Base-by-base conservation (phyloP, 208 protist genomes). In the Trypanosoma cruzi region DNA sequence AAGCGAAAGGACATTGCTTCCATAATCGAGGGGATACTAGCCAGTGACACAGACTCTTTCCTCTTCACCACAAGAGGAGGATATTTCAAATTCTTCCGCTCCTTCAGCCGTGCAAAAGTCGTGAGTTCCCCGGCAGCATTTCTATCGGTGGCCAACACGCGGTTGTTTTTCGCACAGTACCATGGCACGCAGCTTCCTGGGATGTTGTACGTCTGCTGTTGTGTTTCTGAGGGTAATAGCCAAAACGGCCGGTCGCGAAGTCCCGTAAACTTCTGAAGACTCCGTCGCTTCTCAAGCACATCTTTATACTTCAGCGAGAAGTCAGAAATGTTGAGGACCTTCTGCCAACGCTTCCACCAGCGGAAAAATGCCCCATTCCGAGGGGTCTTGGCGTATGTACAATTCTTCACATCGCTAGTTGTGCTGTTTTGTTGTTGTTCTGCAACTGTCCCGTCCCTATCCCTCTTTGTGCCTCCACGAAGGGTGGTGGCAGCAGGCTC, bases 221-320 rank as follows among this genome's bases (percentile, higher is more conserved):
- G 85, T 24, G 77, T 69, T 44, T 85, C 71, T 6, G 79, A 81
- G 1, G 85, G 81, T 40, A 67, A 57, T 2, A 77, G 58, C 85
- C 81, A 90, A 64, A 74, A 73, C n/a, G 73, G 73, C 32, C 59
- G 42, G 7, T 53, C 24, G 10, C 5, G 7, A 46, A 56, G 20
- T 10, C 54, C 37, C 26, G 42, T 36, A 18, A 54, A 31, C n/a
- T 36, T 49, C 18, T 42, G 28, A 28, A 68, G 22, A 14, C 36
- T 57, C 28, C 44, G 2, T 16, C 69, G 60, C 18, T n/a, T 24
- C 20, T 57, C 49, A 32, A 75, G 28, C 7, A 75, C 55, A 54
- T 75, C 62, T 10, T 18, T 29, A 36, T 75, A 75, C 16, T 54
- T 50, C 32, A 75, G 31, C 20, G 36, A 29, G n/a, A 1, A 20